A percentile compares a stretch with the other conserved stretches of the same genome.
Conservation (phyloP, 306 rosid genomes). For the Trifolium subterraneum region DNA sequence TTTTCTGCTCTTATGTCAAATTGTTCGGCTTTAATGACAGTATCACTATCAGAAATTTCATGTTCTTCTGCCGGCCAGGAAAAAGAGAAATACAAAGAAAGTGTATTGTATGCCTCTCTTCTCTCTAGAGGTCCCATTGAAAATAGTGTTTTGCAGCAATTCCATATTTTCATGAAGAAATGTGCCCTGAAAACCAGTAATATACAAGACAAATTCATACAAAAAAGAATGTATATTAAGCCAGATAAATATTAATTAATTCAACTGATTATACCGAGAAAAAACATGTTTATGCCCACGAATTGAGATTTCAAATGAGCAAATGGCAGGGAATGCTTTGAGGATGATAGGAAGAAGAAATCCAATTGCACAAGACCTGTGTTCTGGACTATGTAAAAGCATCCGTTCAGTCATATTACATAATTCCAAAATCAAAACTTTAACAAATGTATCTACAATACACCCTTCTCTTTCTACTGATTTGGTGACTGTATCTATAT, state of each 20-base stretch:
- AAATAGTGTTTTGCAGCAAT: slow-evolving; percentile 77
- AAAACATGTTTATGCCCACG: slow-evolving; percentile 51
- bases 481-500: slow-evolving; percentile 39
- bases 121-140: slow-evolving; percentile 77
- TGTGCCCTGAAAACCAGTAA: slow-evolving; percentile 63
- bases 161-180: slow-evolving; percentile 78
- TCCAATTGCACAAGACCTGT: slow-evolving; percentile 70
- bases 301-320: slow-evolving; percentile 55
- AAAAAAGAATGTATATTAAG: slow-evolving; percentile 29
- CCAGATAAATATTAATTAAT: slow-evolving; percentile 36
- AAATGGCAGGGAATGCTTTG: slow-evolving; percentile 60
- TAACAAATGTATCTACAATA: slow-evolving; percentile 52
- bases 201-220: slow-evolving; percentile 43
- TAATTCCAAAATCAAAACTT: slow-evolving; percentile 63
- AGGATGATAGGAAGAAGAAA: slow-evolving; percentile 78
- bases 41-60: slow-evolving; percentile 52
- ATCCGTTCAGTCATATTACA: slow-evolving; percentile 68
- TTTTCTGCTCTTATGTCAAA: slow-evolving; percentile 73
- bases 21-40: slow-evolving; percentile 42
- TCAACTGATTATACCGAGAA: slow-evolving; percentile 63
- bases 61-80: slow-evolving; percentile 55
- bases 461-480: slow-evolving; percentile 46
- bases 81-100: slow-evolving; percentile 77
- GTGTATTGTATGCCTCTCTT: slow-evolving; percentile 80
- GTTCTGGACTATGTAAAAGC: slow-evolving; percentile 73